Base-by-base conservation (phyloP, 2,329 filamentous ascomycete genomes). In the Fusarium oxysporum region DNA sequence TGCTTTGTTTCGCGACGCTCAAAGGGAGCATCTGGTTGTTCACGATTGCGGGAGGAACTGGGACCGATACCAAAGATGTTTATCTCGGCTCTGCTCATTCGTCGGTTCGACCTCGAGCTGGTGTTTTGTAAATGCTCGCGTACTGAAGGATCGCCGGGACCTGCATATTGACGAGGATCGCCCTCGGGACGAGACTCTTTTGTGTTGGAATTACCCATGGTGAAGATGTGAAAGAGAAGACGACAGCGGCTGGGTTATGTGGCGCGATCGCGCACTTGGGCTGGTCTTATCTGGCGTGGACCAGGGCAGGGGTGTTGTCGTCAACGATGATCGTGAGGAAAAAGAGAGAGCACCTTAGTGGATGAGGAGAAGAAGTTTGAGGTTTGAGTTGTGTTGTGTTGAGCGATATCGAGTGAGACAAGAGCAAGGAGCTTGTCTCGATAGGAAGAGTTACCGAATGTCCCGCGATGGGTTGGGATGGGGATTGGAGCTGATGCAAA, bases 1-100 rank as follows among this genome's bases (percentile, higher is more conserved):
- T 96, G 93, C 79, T 92, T 95, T 12, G 95, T 98, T 83, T 98
- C 96, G 65, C 94, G 90, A 65, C 94, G 92, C 71, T 89, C 87
- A 64, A 88, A 87, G 1, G 86, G 86, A 9, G 76, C 83, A 78
- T 87, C 78, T 62, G 79, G 72, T 74, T 82, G 72, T 72, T 80
- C 71, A 75, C 84, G 76, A 78, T 84, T 75, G 23, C 81, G 80
- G 6, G 84, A 82, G 23, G 80, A 80, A 35, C 81, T 76, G 33
- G 83, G 76, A 14, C 81, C 76, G 12, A 88, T 74, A 25, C 84
- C 85, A 33, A 89, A 80, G 16, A 87, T 79, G 32, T 82, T 81
- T 21, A 89, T 77, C 43, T 89, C 87, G 13, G 82, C 81, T 25
- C 87, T 82, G 71, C 82, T 85, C 53, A 78, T 68, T 54, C 80